Evolutionary conservation across 306 rosid genomes (phyloP).

Genomic region (Mimosa pudica): DNA sequence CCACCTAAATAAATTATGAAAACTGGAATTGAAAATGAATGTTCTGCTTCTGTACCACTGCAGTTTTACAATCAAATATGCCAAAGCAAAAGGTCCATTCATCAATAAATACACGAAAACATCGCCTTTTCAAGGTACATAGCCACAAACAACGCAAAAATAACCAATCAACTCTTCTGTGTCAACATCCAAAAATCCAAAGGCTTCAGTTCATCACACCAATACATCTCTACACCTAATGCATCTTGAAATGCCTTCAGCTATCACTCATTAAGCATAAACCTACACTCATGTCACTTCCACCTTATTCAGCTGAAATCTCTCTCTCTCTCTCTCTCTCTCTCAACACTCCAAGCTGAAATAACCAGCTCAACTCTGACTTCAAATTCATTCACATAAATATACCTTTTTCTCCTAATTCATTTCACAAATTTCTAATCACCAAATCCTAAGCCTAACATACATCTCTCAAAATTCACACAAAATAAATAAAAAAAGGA

Average conservation of each 20-base stretch:
- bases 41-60: neutral
- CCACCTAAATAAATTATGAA: neutral
- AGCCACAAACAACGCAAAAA: neutral
- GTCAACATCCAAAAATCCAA: neutral
- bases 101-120: neutral
- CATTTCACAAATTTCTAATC: neutral
- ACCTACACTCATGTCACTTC: neutral
- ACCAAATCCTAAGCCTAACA: conserved; percentile 1
- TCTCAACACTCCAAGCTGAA: neutral
- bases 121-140: neutral
- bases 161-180: neutral
- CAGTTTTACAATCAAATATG: neutral
- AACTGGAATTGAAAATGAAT: neutral
- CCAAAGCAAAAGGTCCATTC: neutral
- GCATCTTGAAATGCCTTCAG: neutral
- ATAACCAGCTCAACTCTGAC: neutral
- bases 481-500: neutral
- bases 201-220: neutral
- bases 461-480: neutral
- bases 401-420: neutral
- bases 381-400: neutral
- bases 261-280: neutral
- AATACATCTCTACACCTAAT: neutral
- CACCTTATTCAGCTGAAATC: neutral
- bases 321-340: neutral